Evolutionary conservation across 148 eudicot species (phyloP), one percentile per base, ranked within the genome.

Genomic region (Spergularia bocconei): DNA sequence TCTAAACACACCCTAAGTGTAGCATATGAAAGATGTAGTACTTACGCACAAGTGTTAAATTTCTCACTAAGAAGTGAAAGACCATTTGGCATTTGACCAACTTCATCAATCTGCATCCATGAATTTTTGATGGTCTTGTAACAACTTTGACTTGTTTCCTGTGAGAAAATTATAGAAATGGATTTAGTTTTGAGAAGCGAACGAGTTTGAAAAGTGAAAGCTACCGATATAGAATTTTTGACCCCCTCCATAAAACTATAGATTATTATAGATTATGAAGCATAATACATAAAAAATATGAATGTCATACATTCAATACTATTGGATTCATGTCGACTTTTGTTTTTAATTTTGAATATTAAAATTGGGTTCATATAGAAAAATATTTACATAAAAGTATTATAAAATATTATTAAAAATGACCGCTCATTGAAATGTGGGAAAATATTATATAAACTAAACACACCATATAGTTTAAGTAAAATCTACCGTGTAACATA

Each of bases 11-110:
- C 36, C 36, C 36, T 29, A 29, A 29, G 1, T 29, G 36, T 29
- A 29, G 36, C 36, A 20, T 19, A 23, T 47, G 29, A 16, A 10
- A 51, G 19, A 55, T 6, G 16, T 50, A 50, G 16, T 29, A 72
- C 77, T 65, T 68, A 79, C 81, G 0, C 3, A 39, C 81, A 79
- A 33, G 69, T 73, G 2, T 73, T 73, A 66, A 79, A 79, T 7
- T 73, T 79, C 2, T 21, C 15, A 52, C 58, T 50, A 52, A 69
- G 59, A 19, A 69, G 8, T 11, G 59, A 29, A 21, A 69, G 72
- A 23, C 72, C 72, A 69, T 69, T 69, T 51, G 72, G 59, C 44
- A 51, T 16, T 69, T 69, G 59, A 25, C 72, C 72, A 51, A 69
- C 44, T 51, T 52, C 53, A 52, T 51, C 72, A 23, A 69, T 69